These are phyloP conservation scores for Allodekkera sacchari DNA, from an alignment of 805 yeast genomes.

Conservation along the genomic window DNA sequence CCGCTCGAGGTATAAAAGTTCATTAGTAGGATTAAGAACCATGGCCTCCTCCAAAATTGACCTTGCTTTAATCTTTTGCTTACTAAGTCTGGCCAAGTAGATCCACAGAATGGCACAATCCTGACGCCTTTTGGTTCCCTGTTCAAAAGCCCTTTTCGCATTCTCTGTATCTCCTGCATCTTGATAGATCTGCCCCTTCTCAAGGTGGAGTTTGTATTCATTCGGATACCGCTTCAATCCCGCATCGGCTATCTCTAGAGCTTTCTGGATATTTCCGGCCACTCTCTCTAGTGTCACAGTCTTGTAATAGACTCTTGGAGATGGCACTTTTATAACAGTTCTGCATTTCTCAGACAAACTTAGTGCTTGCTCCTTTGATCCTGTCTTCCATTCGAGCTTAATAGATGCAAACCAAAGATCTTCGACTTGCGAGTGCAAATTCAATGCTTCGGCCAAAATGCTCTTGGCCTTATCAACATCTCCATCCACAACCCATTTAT, in stretches of 20 bases:
- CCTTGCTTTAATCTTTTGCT: slow-evolving; percentile 53
- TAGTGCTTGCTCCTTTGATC: slow-evolving; percentile 28
- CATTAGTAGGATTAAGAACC: slow-evolving; percentile 38
- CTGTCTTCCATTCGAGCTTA: slow-evolving; percentile 46
- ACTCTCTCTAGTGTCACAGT: slow-evolving; percentile 45
- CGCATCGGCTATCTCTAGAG: slow-evolving; percentile 32
- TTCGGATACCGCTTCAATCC: slow-evolving; percentile 44
- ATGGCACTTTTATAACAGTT: slow-evolving; percentile 10
- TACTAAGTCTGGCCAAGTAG: slow-evolving; percentile 32
- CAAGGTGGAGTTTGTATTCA: slow-evolving; percentile 48
- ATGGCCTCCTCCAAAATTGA: slow-evolving; percentile 65
- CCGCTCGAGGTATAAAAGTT: slow-evolving; percentile 49
- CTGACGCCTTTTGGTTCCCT: slow-evolving; percentile 45
- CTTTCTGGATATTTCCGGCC: slow-evolving; percentile 24
- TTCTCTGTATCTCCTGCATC: slow-evolving; percentile 20
- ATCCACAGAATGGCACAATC: slow-evolving; percentile 45
- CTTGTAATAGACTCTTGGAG: slow-evolving; percentile 55
- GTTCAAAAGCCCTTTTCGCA: slow-evolving; percentile 40
- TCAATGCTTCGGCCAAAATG: slow-evolving; percentile 42
- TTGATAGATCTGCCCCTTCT: slow-evolving; percentile 48
- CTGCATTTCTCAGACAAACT: slow-evolving; percentile 25
- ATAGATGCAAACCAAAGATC: slow-evolving; percentile 67
- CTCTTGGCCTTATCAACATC: slow-evolving; percentile 45
- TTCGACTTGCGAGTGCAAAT: slow-evolving; percentile 35
- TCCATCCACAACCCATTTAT: slow-evolving; percentile 40